phyloP scores from a whole-genome alignment of 257 asterid genomes.

The Craterostigma plantagineum region DNA sequence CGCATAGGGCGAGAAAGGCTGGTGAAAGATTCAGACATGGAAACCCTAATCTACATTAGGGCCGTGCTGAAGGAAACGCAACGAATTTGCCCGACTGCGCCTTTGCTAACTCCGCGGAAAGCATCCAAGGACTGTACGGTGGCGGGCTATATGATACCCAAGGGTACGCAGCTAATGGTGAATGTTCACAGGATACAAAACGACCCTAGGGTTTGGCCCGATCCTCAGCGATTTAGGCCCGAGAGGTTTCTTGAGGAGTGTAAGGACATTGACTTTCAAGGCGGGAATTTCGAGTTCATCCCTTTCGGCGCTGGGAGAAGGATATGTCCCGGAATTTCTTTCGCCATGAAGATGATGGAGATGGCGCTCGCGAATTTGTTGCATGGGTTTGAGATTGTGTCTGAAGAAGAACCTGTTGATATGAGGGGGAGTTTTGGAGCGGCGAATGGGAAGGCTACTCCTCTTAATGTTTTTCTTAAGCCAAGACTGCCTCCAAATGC shows the following conservation, averaged over 20 bases:
- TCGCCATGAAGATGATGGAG: slow-evolving; percentile 16
- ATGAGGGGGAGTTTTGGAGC: slow-evolving; percentile 21
- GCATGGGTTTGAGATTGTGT: slow-evolving; percentile 20
- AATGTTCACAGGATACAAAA: slow-evolving; percentile 23
- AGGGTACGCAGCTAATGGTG: slow-evolving; percentile 18
- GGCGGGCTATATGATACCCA: slow-evolving; percentile 19
- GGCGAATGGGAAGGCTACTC: slow-evolving; percentile 17
- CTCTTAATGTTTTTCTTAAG: slow-evolving; percentile 16
- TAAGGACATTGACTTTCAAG: slow-evolving; percentile 17
- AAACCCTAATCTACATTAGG: slow-evolving; percentile 17
- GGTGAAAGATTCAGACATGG: slow-evolving; percentile 16
- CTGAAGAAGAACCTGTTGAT: slow-evolving; percentile 13
- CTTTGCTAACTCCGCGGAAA: slow-evolving; percentile 5
- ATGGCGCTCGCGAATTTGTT: slow-evolving; percentile 17
- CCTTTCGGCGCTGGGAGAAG: slow-evolving; percentile 38
- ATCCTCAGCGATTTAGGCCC: slow-evolving; percentile 18
- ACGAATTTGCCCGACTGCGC: slow-evolving; percentile 13
- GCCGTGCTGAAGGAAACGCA: slow-evolving; percentile 28
- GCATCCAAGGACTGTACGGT: slow-evolving; percentile 15
- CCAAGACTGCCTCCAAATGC: slow-evolving; percentile 16
- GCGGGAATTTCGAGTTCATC: slow-evolving; percentile 18
- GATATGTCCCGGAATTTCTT: slow-evolving; percentile 15
- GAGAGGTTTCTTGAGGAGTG: slow-evolving; percentile 22
- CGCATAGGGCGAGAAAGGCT: slow-evolving; percentile 15
- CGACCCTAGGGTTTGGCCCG: slow-evolving; percentile 22